Base-by-base conservation (phyloP, 2,329 filamentous ascomycete species). In the Diaporthe helianthi region DNA sequence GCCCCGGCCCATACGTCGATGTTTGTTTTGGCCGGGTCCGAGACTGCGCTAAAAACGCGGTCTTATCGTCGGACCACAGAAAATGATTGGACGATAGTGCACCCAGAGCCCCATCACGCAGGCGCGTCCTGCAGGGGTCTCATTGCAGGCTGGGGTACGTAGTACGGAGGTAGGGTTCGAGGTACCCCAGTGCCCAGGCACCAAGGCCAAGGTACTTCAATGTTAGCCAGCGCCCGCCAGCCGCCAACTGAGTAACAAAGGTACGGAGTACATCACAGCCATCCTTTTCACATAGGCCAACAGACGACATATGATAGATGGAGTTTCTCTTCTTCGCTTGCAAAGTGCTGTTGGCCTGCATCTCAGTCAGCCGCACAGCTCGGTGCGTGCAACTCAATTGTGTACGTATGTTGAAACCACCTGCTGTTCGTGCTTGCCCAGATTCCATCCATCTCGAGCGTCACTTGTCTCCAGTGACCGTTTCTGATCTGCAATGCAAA, bases 11-110 rank as follows among this genome's bases (percentile, higher is more conserved):
- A 58, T 38, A 47, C 15, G 44, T 51, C 22, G 65, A 67, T 67
- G 52, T 58, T 67, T 67, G 52, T 58, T 67, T 67, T 67, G 65
- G 52, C 26, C 58, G 58, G 58, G 58, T 63, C 58, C 61, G 61
- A 65, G 49, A 53, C 31, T 55, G 51, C 64, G 41, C 64, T 66
- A 66, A 55, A 61, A 55, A 66, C 64, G 64, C 64, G 64, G 51
- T 54, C 64, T 26, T 46, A 46, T 66, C 41, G 31, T 47, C 64
- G 5, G 54, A 36, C n/a, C 52, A 12, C 47, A 10, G 31, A 54
- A 54, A 65, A 66, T 7, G 51, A 66, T 66, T 66, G 64, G 64
- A 55, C 64, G 51, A 54, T 52, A 54, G 51, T 5, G 64, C 36
- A 29, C 13, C 58, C 41, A 49, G 58, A 41, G 22, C 51, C 41